A percentile compares a stretch with the other conserved stretches of the same genome.
These are phyloP conservation scores for Cornus suecica DNA, from an alignment of 148 eudicot genomes.

Conservation along the genomic window DNA sequence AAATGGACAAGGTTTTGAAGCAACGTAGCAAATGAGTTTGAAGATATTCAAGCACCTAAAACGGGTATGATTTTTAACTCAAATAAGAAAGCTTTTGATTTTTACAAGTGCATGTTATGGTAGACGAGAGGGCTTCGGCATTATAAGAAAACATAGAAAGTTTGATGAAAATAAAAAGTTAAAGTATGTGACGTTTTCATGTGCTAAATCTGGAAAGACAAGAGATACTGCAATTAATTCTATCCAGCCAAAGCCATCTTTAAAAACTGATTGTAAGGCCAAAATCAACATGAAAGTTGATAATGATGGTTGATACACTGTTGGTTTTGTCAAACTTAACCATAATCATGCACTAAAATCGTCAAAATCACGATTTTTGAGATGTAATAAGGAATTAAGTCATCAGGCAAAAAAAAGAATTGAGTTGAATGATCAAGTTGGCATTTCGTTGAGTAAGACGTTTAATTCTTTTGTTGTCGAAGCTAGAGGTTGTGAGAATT, in stretches of 20 bases:
- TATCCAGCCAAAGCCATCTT: neutral
- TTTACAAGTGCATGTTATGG: neutral
- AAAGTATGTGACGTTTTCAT: neutral
- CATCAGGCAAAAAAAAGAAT: neutral
- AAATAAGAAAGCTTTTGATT: too few species aligned
- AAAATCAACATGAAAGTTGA: too few species aligned
- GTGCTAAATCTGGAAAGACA: neutral
- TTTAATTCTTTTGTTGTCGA: constrained; percentile 5
- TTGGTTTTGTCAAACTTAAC: neutral
- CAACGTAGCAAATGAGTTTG: too few species aligned
- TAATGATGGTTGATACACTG: too few species aligned
- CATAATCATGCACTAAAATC: neutral
- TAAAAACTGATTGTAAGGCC: neutral
- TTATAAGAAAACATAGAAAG: neutral
- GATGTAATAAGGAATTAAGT: too few species aligned
- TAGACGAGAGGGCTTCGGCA: neutral
- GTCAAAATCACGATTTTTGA: neutral
- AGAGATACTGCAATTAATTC: too few species aligned
- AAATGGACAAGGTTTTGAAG: too few species aligned
- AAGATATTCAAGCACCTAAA: too few species aligned
- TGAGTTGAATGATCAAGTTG: constrained; percentile 1
- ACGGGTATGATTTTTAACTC: too few species aligned
- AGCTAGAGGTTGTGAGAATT: constrained; percentile 11
- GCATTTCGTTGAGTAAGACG: constrained; percentile 9
- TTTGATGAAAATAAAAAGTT: neutral